Base-by-base conservation (phyloP, 257 asterid species). In the Ehretia macrophylla region DNA sequence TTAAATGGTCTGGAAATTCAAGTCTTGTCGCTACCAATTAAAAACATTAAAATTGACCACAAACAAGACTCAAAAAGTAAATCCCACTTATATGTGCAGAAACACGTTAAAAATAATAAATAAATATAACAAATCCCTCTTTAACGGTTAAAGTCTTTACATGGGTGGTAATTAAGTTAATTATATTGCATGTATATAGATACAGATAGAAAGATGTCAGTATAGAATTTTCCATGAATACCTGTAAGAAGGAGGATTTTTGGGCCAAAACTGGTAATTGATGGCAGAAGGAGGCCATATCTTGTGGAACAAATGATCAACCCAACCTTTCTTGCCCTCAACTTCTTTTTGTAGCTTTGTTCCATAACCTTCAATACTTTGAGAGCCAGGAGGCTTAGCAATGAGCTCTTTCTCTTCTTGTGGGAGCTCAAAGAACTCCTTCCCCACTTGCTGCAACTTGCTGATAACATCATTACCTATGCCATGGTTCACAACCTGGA, bases 301-400 rank as follows among this genome's bases (percentile, higher is more conserved):
- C 60, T 55, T 80, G 50, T 85, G 85, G 48, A 85, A 85, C 83
- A 85, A 68, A 66, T 85, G 90, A 65, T 83, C 95, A 16, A 78
- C 95, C 95, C 95, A 85, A 3, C 95, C 95, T 51, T 71, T 82
- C 23, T 82, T 82, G 17, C 89, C 94, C 11, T 69, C 77, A 40
- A 77, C 39, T 62, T 85, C 94, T 16, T 76, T 80, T 16, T 80
- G 87, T 37, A 80, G 52, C 14, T 27, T 55, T 0, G 88, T 75
- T 32, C 95, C 95, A 59, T 83, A 85, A 2, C 95, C 90, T 76
- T 85, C 86, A 8, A 83, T 65, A 17, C 87, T 53, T 5, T 42
- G 79, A n/a, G 78, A 75, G 3, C 68, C 74, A 0, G 47, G 50
- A 0, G 83, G 72, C 38, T 78, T 82, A 0, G 87, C 86, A 37